These are phyloP conservation scores for Eleusine coracana DNA, from an alignment of 176 grass and related monocot genomes.

Conservation along the genomic window DNA sequence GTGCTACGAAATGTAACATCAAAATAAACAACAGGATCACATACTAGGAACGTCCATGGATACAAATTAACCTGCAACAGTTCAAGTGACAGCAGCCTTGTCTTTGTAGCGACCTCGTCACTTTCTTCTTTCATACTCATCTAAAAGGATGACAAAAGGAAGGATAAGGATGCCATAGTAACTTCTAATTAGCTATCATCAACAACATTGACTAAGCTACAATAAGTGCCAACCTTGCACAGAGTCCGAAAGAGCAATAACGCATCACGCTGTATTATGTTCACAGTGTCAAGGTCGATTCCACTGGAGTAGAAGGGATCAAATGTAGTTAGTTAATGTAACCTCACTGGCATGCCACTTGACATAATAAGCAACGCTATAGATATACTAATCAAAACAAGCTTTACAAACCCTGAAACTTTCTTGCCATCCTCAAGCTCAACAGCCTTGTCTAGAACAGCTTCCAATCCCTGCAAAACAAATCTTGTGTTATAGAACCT, in stretches of 20 bases:
- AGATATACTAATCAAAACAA: constrained; percentile 36
- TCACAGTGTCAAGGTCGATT: constrained; percentile 90
- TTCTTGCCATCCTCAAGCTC: constrained; percentile 98
- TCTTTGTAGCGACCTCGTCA: constrained; percentile 91
- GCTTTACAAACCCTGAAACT: constrained; percentile 67
- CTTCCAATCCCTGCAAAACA: constrained; percentile 85
- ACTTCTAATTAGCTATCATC: constrained; percentile 28
- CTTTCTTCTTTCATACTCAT: constrained; percentile 99
- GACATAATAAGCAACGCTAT: constrained; percentile 23
- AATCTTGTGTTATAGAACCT: constrained; percentile 37
- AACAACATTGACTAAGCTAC: constrained; percentile 41
- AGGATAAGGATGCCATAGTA: constrained; percentile 5
- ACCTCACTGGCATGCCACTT: constrained; percentile 3
- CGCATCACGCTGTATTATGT: constrained; percentile 86
- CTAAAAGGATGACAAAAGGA: constrained; percentile 46
- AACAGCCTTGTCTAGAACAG: constrained; percentile 97
- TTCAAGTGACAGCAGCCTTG: constrained; percentile 97
- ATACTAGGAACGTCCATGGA: constrained; percentile 29
- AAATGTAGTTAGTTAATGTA: constrained; percentile 31
- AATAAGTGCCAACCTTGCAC: constrained; percentile 78
- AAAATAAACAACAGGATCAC: constrained; percentile 44
- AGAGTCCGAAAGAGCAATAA: constrained; percentile 93
- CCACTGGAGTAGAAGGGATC: constrained; percentile 51
- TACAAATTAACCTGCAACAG: constrained; percentile 78
- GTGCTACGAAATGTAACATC: constrained; percentile 30